Evolutionary conservation across 1,284 basidiomycete genomes (phyloP).

Genomic region (Chalciporus sp.): DNA sequence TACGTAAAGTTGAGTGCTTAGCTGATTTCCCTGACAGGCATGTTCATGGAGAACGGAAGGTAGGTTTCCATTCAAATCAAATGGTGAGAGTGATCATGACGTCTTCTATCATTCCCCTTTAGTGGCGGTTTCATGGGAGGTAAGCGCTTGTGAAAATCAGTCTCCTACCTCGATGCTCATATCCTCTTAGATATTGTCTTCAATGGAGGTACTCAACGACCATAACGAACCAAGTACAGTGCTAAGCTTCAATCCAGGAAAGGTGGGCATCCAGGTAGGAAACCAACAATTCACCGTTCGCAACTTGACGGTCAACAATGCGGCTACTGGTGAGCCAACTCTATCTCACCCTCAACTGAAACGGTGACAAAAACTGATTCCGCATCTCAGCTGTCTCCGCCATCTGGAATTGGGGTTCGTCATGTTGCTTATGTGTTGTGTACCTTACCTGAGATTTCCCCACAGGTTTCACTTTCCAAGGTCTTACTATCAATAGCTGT

Average conservation of each 20-base stretch:
- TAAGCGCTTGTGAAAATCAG: slow-evolving; percentile 12
- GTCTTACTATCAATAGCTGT: slow-evolving; percentile 46
- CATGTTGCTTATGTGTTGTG: background rate
- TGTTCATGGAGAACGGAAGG: slow-evolving; percentile 65
- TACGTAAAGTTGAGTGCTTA: slow-evolving; percentile 17
- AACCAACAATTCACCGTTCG: slow-evolving; percentile 60
- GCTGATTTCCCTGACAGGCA: slow-evolving; percentile 42
- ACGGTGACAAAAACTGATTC: background rate
- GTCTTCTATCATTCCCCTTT: background rate
- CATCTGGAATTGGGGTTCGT: slow-evolving; percentile 48
- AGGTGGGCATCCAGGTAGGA: slow-evolving; percentile 49
- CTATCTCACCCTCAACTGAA: background rate
- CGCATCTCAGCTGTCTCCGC: slow-evolving; percentile 37
- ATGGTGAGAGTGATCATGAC: background rate
- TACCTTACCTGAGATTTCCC: background rate
- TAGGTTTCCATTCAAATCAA: slow-evolving; percentile 47
- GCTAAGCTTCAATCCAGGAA: slow-evolving; percentile 27
- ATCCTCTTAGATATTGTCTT: slow-evolving; percentile 47
- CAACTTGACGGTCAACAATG: slow-evolving; percentile 53
- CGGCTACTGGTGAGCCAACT: slow-evolving; percentile 38
- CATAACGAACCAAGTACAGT: background rate
- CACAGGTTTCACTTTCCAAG: slow-evolving; percentile 46
- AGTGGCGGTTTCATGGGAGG: slow-evolving; percentile 62
- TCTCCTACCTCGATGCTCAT: slow-evolving; percentile 28
- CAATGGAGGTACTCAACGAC: slow-evolving; percentile 40